These are phyloP conservation scores for Colletotrichum cordylinicola DNA, from an alignment of 2,329 filamentous ascomycete genomes.

Conservation along the genomic window DNA sequence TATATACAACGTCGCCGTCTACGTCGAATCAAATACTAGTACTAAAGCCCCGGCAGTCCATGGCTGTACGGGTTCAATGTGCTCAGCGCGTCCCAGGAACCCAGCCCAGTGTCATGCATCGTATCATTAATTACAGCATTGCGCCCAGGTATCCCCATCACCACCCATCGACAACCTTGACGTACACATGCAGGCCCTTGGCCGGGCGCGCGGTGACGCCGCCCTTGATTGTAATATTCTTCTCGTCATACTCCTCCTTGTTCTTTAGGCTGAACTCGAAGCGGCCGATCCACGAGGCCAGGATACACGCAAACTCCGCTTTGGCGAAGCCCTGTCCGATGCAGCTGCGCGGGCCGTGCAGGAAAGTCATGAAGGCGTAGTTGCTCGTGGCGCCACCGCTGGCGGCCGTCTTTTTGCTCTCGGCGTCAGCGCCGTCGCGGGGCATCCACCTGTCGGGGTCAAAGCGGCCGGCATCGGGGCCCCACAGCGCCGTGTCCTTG, in stretches of 20 bases:
- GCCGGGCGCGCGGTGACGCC: slow-evolving; percentile 76
- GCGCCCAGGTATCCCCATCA: neutral
- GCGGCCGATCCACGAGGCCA: slow-evolving; percentile 78
- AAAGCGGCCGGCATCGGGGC: slow-evolving; percentile 75
- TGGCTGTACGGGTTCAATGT: neutral
- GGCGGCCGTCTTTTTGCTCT: slow-evolving; percentile 49
- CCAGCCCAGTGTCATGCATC: neutral
- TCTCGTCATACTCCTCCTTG: slow-evolving; percentile 69
- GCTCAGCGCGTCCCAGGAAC: neutral
- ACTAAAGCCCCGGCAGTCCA: neutral
- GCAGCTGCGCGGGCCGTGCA: slow-evolving; percentile 86
- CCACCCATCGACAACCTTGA: slow-evolving; percentile 57
- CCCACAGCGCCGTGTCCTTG: slow-evolving; percentile 74
- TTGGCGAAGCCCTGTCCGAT: slow-evolving; percentile 84
- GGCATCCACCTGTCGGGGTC: slow-evolving; percentile 79
- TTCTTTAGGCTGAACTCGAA: slow-evolving; percentile 69
- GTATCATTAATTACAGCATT: neutral
- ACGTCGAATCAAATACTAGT: neutral
- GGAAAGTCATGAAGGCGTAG: slow-evolving; percentile 80
- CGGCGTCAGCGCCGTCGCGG: slow-evolving; percentile 37
- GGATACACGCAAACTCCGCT: slow-evolving; percentile 82
- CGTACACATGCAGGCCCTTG: slow-evolving; percentile 72
- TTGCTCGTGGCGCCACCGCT: slow-evolving; percentile 78
- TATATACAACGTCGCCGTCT: neutral
- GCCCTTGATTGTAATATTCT: slow-evolving; percentile 69